A percentile compares a stretch with the other conserved stretches of the same genome.
phyloP scores from a whole-genome alignment of 192 early-diverging fungal genomes.

The Coemansia sp. region DNA sequence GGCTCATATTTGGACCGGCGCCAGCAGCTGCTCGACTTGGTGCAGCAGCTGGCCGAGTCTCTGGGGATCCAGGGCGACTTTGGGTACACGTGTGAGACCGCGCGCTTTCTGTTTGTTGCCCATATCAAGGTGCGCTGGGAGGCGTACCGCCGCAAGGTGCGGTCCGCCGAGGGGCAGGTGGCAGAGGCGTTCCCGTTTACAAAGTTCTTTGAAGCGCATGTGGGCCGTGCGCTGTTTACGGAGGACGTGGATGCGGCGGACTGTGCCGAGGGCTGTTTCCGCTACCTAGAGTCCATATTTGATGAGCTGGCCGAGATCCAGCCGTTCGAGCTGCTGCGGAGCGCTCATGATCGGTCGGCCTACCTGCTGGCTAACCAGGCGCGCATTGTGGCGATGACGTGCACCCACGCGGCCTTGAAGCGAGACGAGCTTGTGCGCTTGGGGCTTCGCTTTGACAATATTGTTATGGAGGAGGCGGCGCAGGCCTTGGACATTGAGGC shows the following conservation, averaged over 20 bases:
- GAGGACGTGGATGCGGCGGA: slow-evolving; percentile 47
- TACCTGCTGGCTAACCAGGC: slow-evolving; percentile 95
- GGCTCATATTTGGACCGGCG: slow-evolving; percentile 87
- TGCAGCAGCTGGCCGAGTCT: slow-evolving; percentile 70
- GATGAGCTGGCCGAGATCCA: slow-evolving; percentile 84
- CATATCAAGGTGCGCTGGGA: slow-evolving; percentile 77
- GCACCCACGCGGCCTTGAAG: slow-evolving; percentile 92
- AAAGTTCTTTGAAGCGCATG: slow-evolving; percentile 63
- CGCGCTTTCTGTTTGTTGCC: slow-evolving; percentile 78
- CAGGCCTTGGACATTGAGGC: slow-evolving; percentile 94
- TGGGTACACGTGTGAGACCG: slow-evolving; percentile 88
- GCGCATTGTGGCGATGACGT: slow-evolving; percentile 95
- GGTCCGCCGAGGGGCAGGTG: not conserved
- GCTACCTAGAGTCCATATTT: slow-evolving; percentile 75
- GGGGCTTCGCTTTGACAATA: slow-evolving; percentile 91
- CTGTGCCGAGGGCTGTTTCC: slow-evolving; percentile 69
- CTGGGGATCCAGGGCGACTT: slow-evolving; percentile 77
- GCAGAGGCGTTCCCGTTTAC: slow-evolving; percentile 73
- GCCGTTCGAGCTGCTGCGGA: slow-evolving; percentile 88
- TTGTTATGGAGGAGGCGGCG: slow-evolving; percentile 97
- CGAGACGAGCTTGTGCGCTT: slow-evolving; percentile 76
- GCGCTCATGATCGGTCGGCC: slow-evolving; percentile 71
- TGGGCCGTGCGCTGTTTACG: slow-evolving; percentile 58
- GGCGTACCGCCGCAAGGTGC: slow-evolving; percentile 47
- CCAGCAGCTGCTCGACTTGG: slow-evolving; percentile 62